Base-by-base conservation (phyloP, 2,329 filamentous ascomycete genomes). In the Alternaria sp. region DNA sequence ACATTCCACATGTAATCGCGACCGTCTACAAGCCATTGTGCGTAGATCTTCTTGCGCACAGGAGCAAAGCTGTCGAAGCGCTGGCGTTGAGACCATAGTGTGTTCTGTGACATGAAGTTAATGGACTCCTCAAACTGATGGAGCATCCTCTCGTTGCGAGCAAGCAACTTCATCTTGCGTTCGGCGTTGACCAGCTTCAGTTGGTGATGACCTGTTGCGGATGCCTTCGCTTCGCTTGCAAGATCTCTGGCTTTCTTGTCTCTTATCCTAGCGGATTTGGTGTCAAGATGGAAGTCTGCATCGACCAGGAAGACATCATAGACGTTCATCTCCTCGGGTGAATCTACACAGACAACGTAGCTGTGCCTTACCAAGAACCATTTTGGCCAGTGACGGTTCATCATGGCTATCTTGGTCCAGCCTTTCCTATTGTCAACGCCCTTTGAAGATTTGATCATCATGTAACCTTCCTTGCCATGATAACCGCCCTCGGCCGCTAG, bases 1-100 rank as follows among this genome's bases (percentile, higher is more conserved):
- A 98, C 93, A 76, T 97, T 96, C 95, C 95, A 99, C 94, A 98
- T 98, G 82, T 98, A 96, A 77, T 99, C 95, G 68, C 95, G 88
- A 16, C 92, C 95, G 79, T 99, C 95, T 0, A 99, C 94, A 8
- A 99, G 86, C 94, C 94, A 98, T 74, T 97, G 93, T 2, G 94
- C 93, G 80, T 94, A 95, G 28, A 95, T 93, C 43, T 90, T 90
- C 47, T 88, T 88, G 61, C 95, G 88, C 2, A 98, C 91, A 0
- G 95, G 95, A 0, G 95, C 94, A 79, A 96, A 99, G 77, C 94
- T 97, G 70, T 91, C 90, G 75, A 97, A 98, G 18, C 95, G 88
- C 73, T 97, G 95, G 54, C 86, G 86, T 67, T 90, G 86, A 58
- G 91, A 87, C 95, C 95, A 99, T 3, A 88, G 83, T 0, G 94